Evolutionary conservation across 164 flowering plant genomes (phyloP).

Genomic region (Liquidambar formosana): DNA sequence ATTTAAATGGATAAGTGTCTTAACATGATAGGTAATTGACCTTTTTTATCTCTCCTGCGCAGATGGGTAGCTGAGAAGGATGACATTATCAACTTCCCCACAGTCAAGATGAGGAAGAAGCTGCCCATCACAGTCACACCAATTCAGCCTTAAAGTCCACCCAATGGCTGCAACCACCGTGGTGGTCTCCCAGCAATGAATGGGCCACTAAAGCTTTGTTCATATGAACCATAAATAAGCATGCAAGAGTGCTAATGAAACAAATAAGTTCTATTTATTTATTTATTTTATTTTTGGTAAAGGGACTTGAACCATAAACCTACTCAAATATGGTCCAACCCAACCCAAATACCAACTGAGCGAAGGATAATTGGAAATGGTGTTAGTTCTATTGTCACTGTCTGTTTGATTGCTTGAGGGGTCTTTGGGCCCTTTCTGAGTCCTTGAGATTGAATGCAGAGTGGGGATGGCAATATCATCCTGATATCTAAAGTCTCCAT

Average conservation of each 20-base stretch:
- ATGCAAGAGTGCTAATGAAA: too few species aligned
- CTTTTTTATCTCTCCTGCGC: slow-evolving; percentile 10
- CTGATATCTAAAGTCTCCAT: slow-evolving; percentile 5
- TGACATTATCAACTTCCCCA: slow-evolving; percentile 72
- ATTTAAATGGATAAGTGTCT: too few species aligned
- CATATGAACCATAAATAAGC: too few species aligned
- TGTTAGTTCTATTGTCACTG: slow-evolving; percentile 34
- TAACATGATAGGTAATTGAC: neutral
- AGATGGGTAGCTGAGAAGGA: slow-evolving; percentile 91
- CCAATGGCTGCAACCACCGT: neutral
- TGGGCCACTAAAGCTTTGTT: neutral
- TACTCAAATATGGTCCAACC: neutral
- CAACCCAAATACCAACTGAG: neutral
- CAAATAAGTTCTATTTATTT: too few species aligned
- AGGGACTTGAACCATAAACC: too few species aligned
- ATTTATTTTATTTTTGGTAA: too few species aligned
- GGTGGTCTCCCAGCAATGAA: too few species aligned
- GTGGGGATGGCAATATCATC: slow-evolving; percentile 15
- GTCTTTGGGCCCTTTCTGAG: neutral
- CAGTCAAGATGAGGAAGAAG: slow-evolving; percentile 80
- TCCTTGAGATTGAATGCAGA: slow-evolving; percentile 15
- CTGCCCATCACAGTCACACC: slow-evolving; percentile 72
- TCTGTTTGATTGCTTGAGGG: slow-evolving; percentile 13
- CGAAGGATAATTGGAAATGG: too few species aligned
- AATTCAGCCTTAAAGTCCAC: neutral